These are phyloP conservation scores for Geotrichum macrosporum DNA, from an alignment of 1,139 yeast species.

Conservation along the genomic window DNA sequence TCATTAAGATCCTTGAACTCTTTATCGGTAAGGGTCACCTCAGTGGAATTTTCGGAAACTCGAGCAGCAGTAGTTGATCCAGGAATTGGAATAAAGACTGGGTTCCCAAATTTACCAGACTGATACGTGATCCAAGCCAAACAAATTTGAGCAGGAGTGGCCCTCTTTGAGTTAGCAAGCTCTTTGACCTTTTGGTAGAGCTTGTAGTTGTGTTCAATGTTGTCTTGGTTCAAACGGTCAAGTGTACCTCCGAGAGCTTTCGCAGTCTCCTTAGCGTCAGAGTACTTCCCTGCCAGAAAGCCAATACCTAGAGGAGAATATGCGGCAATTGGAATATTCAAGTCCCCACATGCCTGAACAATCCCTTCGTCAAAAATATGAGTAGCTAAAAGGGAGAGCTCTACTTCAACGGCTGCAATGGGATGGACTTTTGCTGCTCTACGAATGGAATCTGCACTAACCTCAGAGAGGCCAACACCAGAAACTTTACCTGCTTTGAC, in stretches of 20 bases:
- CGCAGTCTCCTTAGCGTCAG: constrained; percentile 53
- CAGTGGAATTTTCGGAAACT: constrained; percentile 54
- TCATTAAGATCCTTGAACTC: constrained; percentile 48
- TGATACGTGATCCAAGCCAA: constrained; percentile 60
- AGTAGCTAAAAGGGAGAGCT: constrained; percentile 62
- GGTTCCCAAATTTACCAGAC: constrained; percentile 44
- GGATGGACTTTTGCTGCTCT: constrained; percentile 53
- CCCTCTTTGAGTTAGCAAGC: constrained; percentile 44
- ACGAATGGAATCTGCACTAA: constrained; percentile 53
- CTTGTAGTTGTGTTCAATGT: constrained; percentile 48
- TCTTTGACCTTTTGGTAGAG: constrained; percentile 47
- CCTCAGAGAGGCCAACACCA: constrained; percentile 68
- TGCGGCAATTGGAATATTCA: constrained; percentile 63
- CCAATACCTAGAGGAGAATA: constrained; percentile 87
- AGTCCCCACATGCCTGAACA: constrained; percentile 50
- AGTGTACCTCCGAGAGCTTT: constrained; percentile 46
- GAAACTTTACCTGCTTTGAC: constrained; percentile 44
- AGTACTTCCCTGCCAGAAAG: constrained; percentile 59
- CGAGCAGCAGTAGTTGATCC: constrained; percentile 59
- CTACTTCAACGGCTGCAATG: constrained; percentile 68
- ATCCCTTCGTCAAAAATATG: constrained; percentile 60
- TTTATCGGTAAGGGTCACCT: constrained; percentile 46
- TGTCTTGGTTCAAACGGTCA: constrained; percentile 60
- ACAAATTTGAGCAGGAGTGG: constrained; percentile 65
- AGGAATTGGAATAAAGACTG: constrained; percentile 72